Evolutionary conservation across 441 rosid genomes (phyloP), one percentile per base, ranked within the genome.

Genomic region (Capsella rubella): DNA sequence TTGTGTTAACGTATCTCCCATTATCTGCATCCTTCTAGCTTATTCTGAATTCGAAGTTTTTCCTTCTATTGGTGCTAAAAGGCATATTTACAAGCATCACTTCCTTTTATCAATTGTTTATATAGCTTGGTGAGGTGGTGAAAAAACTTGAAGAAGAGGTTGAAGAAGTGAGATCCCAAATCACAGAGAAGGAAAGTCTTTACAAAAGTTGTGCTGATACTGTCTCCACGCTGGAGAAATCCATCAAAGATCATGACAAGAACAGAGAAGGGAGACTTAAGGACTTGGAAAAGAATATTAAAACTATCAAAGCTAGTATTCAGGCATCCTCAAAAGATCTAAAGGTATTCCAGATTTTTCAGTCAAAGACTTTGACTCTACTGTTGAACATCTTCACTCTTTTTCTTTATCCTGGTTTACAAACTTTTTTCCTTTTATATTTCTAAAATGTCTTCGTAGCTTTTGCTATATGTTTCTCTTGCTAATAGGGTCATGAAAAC

Each of bases 241-340:
- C 98, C 47, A 89, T 95, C 59, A 91, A 79, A 82, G 97, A 95
- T 57, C 95, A 95, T 73, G 89, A 86, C 51, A 87, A 80, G 67
- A 91, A 85, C 84, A 85, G 99, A 80, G 95, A 87, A 70, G 90
- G 85, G 67, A 82, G 90, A 79, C 95, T 95, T 66, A 89, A 91
- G 71, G 87, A 76, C 62, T 82, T 95, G 75, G 96, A 93, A 83
- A 90, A 87, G 61, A 82, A 79, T 55, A 87, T 91, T 57, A 91
- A 87, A 82, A 84, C 91, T 6, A 82, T 83, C 64, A 93, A 95
- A 84, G 78, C 88, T 77, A 79, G 85, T 67, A 86, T 93, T 87
- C 97, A 90, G 80, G 84, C 90, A 58, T 82, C 85, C 54, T 90
- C 90, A 45, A 93, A 93, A 87, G 87, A 91, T 76, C 85, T 95